Percentiles rank a stretch among this genome's conserved stretches.
Conservation (phyloP, 441 rosid species). For the Arabidopsis hybrid region DNA sequence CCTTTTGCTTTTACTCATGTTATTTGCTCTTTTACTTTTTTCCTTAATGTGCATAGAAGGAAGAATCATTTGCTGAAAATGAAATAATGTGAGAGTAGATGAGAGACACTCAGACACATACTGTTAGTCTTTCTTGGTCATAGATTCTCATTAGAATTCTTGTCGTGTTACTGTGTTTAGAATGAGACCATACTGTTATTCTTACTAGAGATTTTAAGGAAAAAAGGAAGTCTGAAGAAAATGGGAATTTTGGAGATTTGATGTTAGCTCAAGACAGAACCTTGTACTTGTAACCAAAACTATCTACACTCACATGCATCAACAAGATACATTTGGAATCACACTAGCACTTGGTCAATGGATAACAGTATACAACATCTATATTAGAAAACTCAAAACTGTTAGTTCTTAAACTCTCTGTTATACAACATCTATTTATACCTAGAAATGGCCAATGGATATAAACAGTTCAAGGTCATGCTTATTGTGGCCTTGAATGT, state of each 20-base stretch:
- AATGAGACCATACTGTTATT: not conserved
- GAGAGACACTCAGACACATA: conserved; percentile 21
- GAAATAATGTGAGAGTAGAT: conserved; percentile 12
- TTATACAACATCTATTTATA: no score
- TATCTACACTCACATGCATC: no score
- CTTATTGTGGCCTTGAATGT: no score
- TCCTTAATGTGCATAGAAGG: conserved; percentile 40
- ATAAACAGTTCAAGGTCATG: no score
- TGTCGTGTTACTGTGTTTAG: not conserved
- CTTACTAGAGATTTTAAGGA: not conserved
- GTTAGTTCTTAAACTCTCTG: no score
- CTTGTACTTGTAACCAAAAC: no score
- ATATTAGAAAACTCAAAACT: no score
- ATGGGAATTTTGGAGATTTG: not conserved
- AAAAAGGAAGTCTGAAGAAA: not conserved
- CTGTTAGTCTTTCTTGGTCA: conserved; percentile 22
- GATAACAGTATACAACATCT: no score
- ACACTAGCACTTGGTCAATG: no score
- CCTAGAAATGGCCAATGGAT: no score
- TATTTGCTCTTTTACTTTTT: conserved; percentile 31
- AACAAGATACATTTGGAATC: no score
- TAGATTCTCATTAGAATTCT: conserved; percentile 4
- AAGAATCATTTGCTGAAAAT: conserved; percentile 16
- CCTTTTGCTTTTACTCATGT: conserved; percentile 26
- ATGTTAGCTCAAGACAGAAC: no score